Conservation (phyloP, 176 grass and related monocot genomes). For the Metroxylon sagu region DNA sequence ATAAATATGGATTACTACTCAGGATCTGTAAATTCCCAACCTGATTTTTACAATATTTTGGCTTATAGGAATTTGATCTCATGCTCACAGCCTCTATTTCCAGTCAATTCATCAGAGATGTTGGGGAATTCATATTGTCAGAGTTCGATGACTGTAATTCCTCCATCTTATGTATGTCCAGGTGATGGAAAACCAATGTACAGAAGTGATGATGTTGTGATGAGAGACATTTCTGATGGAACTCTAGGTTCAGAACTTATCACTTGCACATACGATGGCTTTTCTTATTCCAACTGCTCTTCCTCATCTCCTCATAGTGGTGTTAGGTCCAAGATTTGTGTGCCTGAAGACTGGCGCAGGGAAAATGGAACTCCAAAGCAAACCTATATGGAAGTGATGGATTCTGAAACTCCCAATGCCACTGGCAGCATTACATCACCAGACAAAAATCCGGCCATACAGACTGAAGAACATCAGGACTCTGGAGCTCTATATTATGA, state of each 20-base stretch:
- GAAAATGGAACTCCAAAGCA: constrained; percentile 23
- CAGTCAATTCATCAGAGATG: constrained; percentile 13
- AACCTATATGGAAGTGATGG: constrained; percentile 10
- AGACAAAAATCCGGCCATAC: constrained; percentile 8
- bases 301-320: constrained; percentile 1
- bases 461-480: constrained; percentile 21
- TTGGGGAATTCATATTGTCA: constrained; percentile 40
- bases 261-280: constrained; percentile 32
- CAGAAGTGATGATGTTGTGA: constrained; percentile 9
- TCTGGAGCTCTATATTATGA: constrained; percentile 62
- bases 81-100: constrained; percentile 11
- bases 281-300: constrained; percentile 28
- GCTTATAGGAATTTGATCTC: constrained; percentile 14
- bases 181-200: constrained; percentile 10
- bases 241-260: constrained; percentile 34
- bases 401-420: constrained; percentile 6
- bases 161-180: constrained; percentile 28
- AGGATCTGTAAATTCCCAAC: constrained; percentile 19
- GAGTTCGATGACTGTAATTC: constrained; percentile 32
- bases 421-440: constrained; percentile 17
- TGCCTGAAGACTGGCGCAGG: constrained; percentile 10
- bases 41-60: constrained; percentile 14
- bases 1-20: constrained; percentile 23
- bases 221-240: constrained; percentile 19
- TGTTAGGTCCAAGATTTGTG: constrained; percentile 15